These are phyloP conservation scores for Hypoxylon sp. DNA, from an alignment of 2,329 filamentous ascomycete species.

Conservation along the genomic window DNA sequence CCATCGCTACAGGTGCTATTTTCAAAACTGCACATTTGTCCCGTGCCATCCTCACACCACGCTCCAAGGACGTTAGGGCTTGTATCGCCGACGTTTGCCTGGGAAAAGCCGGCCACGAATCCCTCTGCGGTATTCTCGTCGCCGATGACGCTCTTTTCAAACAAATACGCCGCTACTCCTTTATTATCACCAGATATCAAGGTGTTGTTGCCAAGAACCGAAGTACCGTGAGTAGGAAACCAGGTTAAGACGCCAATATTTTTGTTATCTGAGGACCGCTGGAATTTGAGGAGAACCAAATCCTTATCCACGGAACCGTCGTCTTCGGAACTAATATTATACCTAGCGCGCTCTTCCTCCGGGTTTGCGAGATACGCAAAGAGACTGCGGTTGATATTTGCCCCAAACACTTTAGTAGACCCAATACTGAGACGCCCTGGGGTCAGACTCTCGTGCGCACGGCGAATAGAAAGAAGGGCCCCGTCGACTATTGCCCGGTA, in stretches of 20 bases:
- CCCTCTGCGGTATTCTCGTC: constrained; percentile 70
- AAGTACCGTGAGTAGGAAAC: constrained; percentile 94
- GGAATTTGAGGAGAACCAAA: constrained; percentile 85
- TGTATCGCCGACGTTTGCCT: constrained; percentile 92
- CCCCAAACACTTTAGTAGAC: constrained; percentile 77
- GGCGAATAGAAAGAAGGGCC: constrained; percentile 82
- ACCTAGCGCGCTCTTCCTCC: constrained; percentile 78
- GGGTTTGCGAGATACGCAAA: constrained; percentile 93
- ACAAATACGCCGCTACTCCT: constrained; percentile 87
- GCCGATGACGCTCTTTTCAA: constrained; percentile 78
- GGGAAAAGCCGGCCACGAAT: constrained; percentile 93
- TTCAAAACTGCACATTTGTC: constrained; percentile 78
- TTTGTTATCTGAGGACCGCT: constrained; percentile 79
- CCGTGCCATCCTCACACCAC: constrained; percentile 89
- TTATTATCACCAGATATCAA: constrained; percentile 96
- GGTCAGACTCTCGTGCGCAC: constrained; percentile 80
- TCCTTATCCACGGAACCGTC: constrained; percentile 75
- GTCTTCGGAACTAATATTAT: constrained; percentile 69
- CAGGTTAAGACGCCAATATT: constrained; percentile 87
- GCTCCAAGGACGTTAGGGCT: constrained; percentile 90
- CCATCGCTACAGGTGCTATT: constrained; percentile 87
- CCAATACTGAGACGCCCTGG: constrained; percentile 68
- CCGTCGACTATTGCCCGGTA: constrained; percentile 92
- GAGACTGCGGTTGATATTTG: constrained; percentile 90
- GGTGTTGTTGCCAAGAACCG: constrained; percentile 91